Evolutionary conservation across 495 filamentous ascomycete genomes (phyloP).

Genomic region (Lasiosphaeria miniovina): DNA sequence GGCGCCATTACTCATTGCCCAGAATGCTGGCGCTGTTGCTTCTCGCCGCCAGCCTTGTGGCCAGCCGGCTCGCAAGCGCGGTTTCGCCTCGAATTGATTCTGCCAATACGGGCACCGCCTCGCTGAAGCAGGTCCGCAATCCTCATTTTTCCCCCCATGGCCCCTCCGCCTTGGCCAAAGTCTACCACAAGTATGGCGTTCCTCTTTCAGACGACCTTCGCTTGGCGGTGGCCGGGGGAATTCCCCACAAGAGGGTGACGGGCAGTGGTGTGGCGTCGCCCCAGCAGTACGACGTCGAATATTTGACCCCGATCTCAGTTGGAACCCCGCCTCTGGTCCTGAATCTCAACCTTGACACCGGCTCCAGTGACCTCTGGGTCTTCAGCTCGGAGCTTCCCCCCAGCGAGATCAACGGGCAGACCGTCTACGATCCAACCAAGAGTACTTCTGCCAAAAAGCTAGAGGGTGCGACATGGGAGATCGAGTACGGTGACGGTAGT

Average conservation of each 20-base stretch:
- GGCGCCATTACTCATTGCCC: neutral
- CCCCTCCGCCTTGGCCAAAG: conserved; percentile 51
- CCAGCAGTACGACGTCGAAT: conserved; percentile 58
- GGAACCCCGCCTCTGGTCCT: conserved; percentile 57
- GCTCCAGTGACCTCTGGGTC: conserved; percentile 69
- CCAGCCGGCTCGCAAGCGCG: conserved; percentile 37
- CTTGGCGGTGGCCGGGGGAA: neutral
- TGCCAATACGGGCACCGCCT: conserved; percentile 33
- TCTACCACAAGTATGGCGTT: conserved; percentile 57
- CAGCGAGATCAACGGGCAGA: conserved; percentile 46
- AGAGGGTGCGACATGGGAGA: conserved; percentile 58
- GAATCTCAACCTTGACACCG: conserved; percentile 72
- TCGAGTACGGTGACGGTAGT: conserved; percentile 71
- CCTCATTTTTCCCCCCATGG: conserved; percentile 46
- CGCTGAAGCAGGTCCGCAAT: conserved; percentile 52
- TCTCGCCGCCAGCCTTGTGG: conserved; percentile 36
- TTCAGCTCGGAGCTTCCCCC: conserved; percentile 32
- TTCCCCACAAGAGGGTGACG: conserved; percentile 10
- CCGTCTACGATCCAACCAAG: conserved; percentile 54
- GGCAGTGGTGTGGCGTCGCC: conserved; percentile 52
- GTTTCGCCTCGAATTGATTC: conserved; percentile 12
- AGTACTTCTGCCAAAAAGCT: conserved; percentile 49
- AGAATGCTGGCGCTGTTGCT: conserved; percentile 16
- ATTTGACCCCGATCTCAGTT: conserved; percentile 63
- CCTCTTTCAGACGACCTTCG: conserved; percentile 28